Conservation (phyloP, 139 green algal genomes). For the Zygnema circumcarinatum region DNA sequence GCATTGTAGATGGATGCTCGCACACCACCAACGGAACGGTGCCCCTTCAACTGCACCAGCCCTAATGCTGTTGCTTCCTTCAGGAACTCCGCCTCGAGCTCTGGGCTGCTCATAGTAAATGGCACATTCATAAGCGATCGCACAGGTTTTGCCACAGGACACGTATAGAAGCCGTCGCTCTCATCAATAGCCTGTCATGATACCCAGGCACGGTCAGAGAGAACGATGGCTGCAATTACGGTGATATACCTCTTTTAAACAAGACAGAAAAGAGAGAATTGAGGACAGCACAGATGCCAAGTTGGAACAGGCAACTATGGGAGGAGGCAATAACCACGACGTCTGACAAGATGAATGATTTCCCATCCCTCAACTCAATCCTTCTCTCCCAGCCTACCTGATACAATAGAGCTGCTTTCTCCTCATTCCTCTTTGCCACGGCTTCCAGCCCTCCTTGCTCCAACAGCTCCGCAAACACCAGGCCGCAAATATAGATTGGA, state of each 20-base stretch:
- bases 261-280: background rate
- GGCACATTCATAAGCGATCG: conserved; percentile 98
- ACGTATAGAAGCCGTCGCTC: conserved; percentile 62
- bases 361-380: no score
- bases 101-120: conserved; percentile 92
- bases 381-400: conserved; percentile 66
- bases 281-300: no score
- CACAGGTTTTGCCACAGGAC: conserved; percentile 80
- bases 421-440: conserved; percentile 74
- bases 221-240: no score
- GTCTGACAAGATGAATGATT: no score
- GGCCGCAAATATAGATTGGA: conserved; percentile 95
- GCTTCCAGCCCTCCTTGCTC: conserved; percentile 72
- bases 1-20: conserved; percentile 98
- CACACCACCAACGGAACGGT: conserved; percentile 97
- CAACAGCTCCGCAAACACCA: conserved; percentile 95
- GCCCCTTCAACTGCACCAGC: conserved; percentile 89
- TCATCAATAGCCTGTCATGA: conserved; percentile 40
- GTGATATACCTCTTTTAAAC: no score
- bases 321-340: no score
- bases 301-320: no score
- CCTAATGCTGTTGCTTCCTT: conserved; percentile 67
- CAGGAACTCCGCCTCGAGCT: conserved; percentile 88
- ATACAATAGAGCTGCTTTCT: conserved; percentile 89
- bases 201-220: no score